Evolutionary conservation across 139 green algal genomes (phyloP), one percentile per base, ranked within the genome.

Genomic region (Gonium pectorale): DNA sequence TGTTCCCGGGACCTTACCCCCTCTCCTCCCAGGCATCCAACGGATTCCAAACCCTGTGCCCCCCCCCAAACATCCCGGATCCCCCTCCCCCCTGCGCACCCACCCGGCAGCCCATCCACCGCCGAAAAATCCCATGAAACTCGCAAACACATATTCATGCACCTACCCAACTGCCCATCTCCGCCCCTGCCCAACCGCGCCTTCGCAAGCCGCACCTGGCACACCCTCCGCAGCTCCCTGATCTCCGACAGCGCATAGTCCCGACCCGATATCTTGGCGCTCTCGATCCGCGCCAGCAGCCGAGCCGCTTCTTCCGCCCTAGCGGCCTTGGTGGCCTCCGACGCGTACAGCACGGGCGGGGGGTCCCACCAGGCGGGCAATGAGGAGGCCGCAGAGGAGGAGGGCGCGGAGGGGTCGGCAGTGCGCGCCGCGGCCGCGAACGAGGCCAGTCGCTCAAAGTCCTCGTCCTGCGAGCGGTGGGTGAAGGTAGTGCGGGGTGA

Each of bases 191-290:
- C 49, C 49, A 56, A 56, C 49, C 13, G 13, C 13, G 13, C 13
- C 13, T 56, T 17, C 49, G 13, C 49, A 56, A n/a, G n/a, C n/a
- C 67, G 19, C 26, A 74, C 67, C 67, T 90, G 87, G 72, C 90
- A 93, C 0, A 80, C 37, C 22, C 46, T 40, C 0, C 90, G 31
- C 81, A 93, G 74, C 35, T 41, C n/a, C 5, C 85, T 40, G 21
- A 93, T 93, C 81, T 93, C 90, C 0, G 31, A 9, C 26, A 91
- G 44, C 49, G 71, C 52, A 54, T 90, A 93, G 62, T 93, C 90
- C 41, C 79, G 19, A 1, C 89, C 89, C 17, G 40, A 31, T 49
- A 82, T 74, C 40, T 89, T 90, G 19, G 54, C 38, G 52, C 64
- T 31, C 78, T 93, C 90, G 13, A 93, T 81, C n/a, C 81, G 68